Percentiles rank a stretch among this genome's conserved stretches.
Conservation (phyloP, 2,329 filamentous ascomycete species). For the Aspergillus glaucus region DNA sequence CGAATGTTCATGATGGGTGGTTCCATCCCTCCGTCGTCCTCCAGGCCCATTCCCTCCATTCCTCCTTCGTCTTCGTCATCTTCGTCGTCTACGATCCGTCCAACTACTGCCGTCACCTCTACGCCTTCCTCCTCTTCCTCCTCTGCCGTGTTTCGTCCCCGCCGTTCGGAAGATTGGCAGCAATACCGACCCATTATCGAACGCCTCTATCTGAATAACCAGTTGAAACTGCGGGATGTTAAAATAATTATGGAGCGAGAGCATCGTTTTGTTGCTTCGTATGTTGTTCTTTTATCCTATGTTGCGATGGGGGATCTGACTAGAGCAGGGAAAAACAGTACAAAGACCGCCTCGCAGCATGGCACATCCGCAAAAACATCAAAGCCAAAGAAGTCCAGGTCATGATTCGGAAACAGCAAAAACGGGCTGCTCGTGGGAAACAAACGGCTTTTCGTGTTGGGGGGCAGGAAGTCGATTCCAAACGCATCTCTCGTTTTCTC, state of each 20-base stretch:
- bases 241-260: conserved; percentile 32
- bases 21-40: conserved; percentile 17
- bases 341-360: conserved; percentile 32
- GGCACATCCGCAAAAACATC: conserved; percentile 34
- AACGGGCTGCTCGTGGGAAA: conserved; percentile 32
- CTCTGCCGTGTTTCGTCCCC: conserved; percentile 25
- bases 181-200: conserved; percentile 30
- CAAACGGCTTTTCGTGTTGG: conserved; percentile 30
- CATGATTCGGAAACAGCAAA: conserved; percentile 33
- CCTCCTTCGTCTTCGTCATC: conserved; percentile 14
- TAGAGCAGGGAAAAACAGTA: conserved; percentile 33
- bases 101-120: conserved; percentile 7
- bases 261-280: conserved; percentile 33
- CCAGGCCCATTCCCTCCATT: conserved; percentile 3
- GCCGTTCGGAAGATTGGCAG: conserved; percentile 33
- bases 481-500: conserved; percentile 29
- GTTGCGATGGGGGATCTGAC: conserved; percentile 12
- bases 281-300: conserved; percentile 10
- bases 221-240: conserved; percentile 31
- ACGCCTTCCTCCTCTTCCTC: conserved; percentile 12
- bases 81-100: conserved; percentile 14
- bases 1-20: conserved; percentile 17
- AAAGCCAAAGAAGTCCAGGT: conserved; percentile 32
- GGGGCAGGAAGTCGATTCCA: conserved; percentile 28
- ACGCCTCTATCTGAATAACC: conserved; percentile 29